Base-by-base conservation (phyloP, 192 early-diverging fungal genomes). In the Coemansia sp. region DNA sequence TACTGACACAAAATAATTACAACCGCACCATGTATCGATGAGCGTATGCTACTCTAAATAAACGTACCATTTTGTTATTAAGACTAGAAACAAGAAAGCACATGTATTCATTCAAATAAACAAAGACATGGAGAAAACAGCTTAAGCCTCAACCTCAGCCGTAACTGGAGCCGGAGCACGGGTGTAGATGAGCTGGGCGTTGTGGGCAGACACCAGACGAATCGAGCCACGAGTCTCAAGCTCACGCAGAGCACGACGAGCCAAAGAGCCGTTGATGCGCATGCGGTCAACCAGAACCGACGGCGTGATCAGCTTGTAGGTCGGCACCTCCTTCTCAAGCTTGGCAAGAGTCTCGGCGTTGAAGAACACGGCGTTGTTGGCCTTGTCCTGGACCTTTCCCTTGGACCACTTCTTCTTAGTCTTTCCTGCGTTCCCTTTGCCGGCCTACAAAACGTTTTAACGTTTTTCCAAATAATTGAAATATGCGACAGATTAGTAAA, bases 341-440 rank as follows among this genome's bases (percentile, higher is more conserved):
- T 94, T 95, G 72, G 97, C 96, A 78, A 96, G 95, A 67, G 96
- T 98, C 69, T 93, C 80, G 83, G 95, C 93, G 86, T 97, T 93
- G 73, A 99, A 92, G 82, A 90, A 82, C 73, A 99, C 96, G 79
- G 92, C 86, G 90, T 99, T 98, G 93, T 99, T 97, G 81, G 96
- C 91, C 93, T 98, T 98, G 82, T 99, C 97, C 94, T 98, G 97
- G 64, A 95, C 93, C 89, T 96, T 96, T 75, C 93, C 93, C 88
- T 94, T 95, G 66, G 97, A 99, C 97, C 97, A 99, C 93, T 99
- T 99, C 96, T 95, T 84, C 82, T 83, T 83, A 56, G 65, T 70
- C 72, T 74, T 79, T 45, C 67, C 58, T 58, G 61, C 77, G 49
- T 68, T 47, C 38, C 71, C 53, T 48, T 79, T 54, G 54, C 73